phyloP scores from a whole-genome alignment of 2,329 filamentous ascomycete genomes.

The Trichophyton benhamiae region DNA sequence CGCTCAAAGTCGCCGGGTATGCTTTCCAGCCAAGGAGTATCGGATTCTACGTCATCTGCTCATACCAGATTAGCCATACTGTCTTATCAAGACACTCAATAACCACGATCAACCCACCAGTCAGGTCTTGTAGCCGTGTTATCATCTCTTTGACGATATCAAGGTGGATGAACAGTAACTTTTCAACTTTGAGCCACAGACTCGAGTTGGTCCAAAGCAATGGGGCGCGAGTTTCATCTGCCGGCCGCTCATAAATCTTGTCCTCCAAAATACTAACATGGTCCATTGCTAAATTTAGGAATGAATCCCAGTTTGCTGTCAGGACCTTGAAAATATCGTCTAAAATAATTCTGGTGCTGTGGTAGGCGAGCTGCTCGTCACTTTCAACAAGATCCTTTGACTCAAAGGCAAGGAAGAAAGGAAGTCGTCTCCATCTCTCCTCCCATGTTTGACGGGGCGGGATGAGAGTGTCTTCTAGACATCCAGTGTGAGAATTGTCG shows the following conservation, averaged over 20 bases:
- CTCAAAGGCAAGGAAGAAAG: conserved; percentile 38
- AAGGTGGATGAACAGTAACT: conserved; percentile 39
- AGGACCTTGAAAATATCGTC: conserved; percentile 40
- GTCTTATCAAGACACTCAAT: conserved; percentile 8
- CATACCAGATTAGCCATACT: conserved; percentile 6
- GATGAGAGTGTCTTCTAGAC: conserved; percentile 39
- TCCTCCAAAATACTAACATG: conserved; percentile 41
- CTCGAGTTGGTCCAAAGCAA: conserved; percentile 42
- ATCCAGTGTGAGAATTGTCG: conserved; percentile 38
- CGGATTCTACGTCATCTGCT: conserved; percentile 18
- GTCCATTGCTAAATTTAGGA: conserved; percentile 35
- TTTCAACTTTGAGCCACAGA: conserved; percentile 42
- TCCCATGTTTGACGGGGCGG: conserved; percentile 40
- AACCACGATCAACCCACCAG: conserved; percentile 15
- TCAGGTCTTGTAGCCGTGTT: conserved; percentile 32
- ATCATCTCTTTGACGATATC: conserved; percentile 38
- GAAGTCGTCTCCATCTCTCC: conserved; percentile 41
- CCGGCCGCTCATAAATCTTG: conserved; percentile 42
- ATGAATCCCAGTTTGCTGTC: conserved; percentile 34
- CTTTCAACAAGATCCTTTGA: conserved; percentile 26
- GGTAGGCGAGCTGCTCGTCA: conserved; percentile 33
- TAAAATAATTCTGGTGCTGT: conserved; percentile 41
- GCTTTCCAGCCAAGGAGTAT: conserved; percentile 31
- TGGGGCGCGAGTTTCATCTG: conserved; percentile 41
- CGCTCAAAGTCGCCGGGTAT: conserved; percentile 34